These are phyloP conservation scores for Wickerhamomyces rabaulensis DNA, from an alignment of 805 yeast genomes.

Conservation along the genomic window DNA sequence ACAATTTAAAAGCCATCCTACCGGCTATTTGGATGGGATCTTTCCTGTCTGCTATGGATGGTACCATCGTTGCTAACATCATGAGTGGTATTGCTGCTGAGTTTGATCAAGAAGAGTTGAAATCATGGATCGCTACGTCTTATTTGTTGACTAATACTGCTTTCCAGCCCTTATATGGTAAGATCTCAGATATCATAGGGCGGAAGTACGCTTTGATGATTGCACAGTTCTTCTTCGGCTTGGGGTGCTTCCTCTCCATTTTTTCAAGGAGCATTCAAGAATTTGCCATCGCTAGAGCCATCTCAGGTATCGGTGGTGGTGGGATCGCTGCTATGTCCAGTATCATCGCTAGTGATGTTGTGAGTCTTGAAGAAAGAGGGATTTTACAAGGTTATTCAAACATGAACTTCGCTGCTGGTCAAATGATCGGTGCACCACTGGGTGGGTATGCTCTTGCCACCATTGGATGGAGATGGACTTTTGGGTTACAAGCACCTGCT, in stretches of 20 bases:
- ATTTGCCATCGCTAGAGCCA: conserved; percentile 42
- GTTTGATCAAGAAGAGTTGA: conserved; percentile 40
- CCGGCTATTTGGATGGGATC: conserved; percentile 33
- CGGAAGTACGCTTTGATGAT: conserved; percentile 38
- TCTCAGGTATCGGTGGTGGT: conserved; percentile 56
- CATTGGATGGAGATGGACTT: conserved; percentile 39
- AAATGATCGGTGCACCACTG: conserved; percentile 35
- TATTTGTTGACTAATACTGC: conserved; percentile 63
- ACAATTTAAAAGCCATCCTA: neutral
- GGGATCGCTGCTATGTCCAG: conserved; percentile 46
- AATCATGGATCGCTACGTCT: conserved; percentile 67
- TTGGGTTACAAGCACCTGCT: conserved; percentile 33
- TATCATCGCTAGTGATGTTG: conserved; percentile 48
- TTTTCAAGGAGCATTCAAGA: conserved; percentile 34
- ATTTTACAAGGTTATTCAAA: conserved; percentile 44
- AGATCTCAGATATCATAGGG: conserved; percentile 58
- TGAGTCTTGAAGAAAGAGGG: conserved; percentile 45
- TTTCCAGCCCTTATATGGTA: conserved; percentile 67
- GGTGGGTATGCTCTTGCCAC: conserved; percentile 30
- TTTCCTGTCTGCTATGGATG: conserved; percentile 52
- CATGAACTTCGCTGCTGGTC: conserved; percentile 32
- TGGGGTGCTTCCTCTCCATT: conserved; percentile 39
- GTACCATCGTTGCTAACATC: conserved; percentile 52
- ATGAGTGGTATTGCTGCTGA: conserved; percentile 52
- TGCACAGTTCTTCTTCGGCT: conserved; percentile 38